Percentiles rank a stretch among this genome's conserved stretches.
Conservation (phyloP, 2,329 filamentous ascomycete species). For the Aspergillus brasiliensis region DNA sequence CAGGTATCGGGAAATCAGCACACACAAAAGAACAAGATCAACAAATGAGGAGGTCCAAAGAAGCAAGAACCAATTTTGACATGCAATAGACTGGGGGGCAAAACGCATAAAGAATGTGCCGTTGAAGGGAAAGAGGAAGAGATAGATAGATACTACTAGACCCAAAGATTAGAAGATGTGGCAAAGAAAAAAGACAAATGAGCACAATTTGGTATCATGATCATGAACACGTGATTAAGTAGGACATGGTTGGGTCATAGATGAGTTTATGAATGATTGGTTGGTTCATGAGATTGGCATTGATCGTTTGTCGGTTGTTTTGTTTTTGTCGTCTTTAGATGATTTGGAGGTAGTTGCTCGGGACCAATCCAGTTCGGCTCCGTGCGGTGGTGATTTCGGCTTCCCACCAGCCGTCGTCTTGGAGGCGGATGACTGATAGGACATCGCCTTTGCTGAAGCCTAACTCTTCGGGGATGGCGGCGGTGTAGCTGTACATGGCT, state of each 20-base stretch:
- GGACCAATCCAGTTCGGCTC: constrained; percentile 59
- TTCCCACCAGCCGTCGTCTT: constrained; percentile 99
- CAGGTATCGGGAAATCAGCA: neutral
- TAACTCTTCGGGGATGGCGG: constrained; percentile 92
- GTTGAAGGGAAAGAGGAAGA: neutral
- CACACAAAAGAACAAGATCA: neutral
- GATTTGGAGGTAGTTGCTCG: constrained; percentile 67
- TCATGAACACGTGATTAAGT: constrained; percentile 22
- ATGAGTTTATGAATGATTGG: constrained; percentile 3
- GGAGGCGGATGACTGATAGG: constrained; percentile 81
- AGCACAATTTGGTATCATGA: constrained; percentile 23
- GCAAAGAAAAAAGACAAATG: constrained; percentile 3
- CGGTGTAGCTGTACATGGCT: constrained; percentile 90
- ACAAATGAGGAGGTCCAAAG: neutral
- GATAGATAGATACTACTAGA: neutral
- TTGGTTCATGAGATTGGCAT: constrained; percentile 27
- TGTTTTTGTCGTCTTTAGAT: constrained; percentile 40
- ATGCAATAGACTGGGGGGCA: neutral
- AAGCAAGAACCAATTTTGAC: neutral
- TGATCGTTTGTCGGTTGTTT: neutral
- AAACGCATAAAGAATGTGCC: neutral
- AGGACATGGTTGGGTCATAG: constrained; percentile 13
- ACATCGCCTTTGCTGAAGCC: constrained; percentile 91
- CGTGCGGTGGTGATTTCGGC: constrained; percentile 74
- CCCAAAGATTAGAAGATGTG: neutral